These are phyloP conservation scores for Alternaria burnsii DNA, from an alignment of 2,329 filamentous ascomycete species.

Conservation along the genomic window DNA sequence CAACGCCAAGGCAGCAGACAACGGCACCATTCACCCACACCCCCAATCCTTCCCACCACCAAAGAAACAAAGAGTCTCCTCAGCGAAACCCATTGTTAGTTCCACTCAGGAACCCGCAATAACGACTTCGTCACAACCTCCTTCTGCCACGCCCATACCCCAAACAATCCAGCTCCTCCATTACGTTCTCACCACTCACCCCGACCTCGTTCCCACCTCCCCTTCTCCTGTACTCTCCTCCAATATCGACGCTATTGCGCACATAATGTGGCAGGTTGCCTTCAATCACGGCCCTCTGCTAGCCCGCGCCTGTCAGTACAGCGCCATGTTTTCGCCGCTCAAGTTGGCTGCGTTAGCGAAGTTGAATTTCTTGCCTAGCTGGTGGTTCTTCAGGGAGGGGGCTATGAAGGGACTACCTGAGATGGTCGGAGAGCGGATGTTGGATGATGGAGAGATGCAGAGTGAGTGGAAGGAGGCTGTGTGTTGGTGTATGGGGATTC, in stretches of 20 bases:
- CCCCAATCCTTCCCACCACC: not conserved
- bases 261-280: constrained; percentile 26
- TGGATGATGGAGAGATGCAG: constrained; percentile 22
- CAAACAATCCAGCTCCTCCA: not conserved
- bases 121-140: not conserved
- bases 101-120: not conserved
- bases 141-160: not conserved
- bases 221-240: not conserved
- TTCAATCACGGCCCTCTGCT: constrained; percentile 12
- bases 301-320: constrained; percentile 11
- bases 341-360: constrained; percentile 28
- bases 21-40: not conserved
- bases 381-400: constrained; percentile 29
- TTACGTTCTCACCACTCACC: not conserved
- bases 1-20: not conserved
- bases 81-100: not conserved
- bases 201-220: not conserved
- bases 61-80: constrained; percentile 14
- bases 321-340: constrained; percentile 15
- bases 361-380: constrained; percentile 31
- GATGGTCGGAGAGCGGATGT: not conserved
- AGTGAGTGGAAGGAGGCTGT: constrained; percentile 4
- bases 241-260: constrained; percentile 16
- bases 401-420: not conserved
- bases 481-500: not conserved